Percentiles rank a stretch among this genome's conserved stretches.
Evolutionary conservation across 306 rosid species (phyloP).

Genomic region (Quercus agrifolia): DNA sequence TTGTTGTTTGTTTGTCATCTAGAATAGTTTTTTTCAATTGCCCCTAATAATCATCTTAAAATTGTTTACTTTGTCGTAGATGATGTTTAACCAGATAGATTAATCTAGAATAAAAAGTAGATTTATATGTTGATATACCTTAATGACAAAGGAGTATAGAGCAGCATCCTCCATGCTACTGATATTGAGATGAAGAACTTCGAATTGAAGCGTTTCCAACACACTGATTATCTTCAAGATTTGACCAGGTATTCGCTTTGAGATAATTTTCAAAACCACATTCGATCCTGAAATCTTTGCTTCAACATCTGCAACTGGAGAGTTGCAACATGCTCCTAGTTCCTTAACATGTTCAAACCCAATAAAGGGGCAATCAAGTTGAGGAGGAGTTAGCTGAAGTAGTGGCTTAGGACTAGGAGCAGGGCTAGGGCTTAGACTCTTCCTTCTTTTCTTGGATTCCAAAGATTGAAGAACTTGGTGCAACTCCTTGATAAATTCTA

Average conservation of each 20-base stretch:
- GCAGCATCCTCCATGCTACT: slow-evolving; percentile 91
- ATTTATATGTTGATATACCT: slow-evolving; percentile 42
- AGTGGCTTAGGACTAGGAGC: slow-evolving; percentile 50
- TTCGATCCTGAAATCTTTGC: slow-evolving; percentile 86
- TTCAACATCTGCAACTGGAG: slow-evolving; percentile 84
- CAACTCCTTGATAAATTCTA: slow-evolving; percentile 91
- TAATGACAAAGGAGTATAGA: slow-evolving; percentile 74
- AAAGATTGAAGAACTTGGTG: slow-evolving; percentile 78
- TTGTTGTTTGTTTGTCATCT: too few species aligned
- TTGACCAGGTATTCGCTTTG: slow-evolving; percentile 59
- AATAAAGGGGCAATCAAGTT: slow-evolving; percentile 27
- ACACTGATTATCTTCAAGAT: slow-evolving; percentile 57
- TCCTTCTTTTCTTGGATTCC: slow-evolving; percentile 86
- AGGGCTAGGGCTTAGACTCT: slow-evolving; percentile 91
- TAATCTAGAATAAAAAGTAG: not conserved
- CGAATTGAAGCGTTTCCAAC: slow-evolving; percentile 73
- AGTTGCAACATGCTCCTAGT: slow-evolving; percentile 78
- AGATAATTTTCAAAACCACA: slow-evolving; percentile 67
- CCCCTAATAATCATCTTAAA: not conserved
- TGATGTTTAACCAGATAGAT: too few species aligned
- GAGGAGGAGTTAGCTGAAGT: slow-evolving; percentile 20
- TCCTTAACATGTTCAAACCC: slow-evolving; percentile 48
- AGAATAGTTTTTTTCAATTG: not conserved
- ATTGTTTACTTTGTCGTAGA: not conserved
- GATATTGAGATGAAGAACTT: slow-evolving; percentile 86